phyloP scores from a whole-genome alignment of 2,329 filamentous ascomycete genomes.

The Diaporthe longicolla region DNA sequence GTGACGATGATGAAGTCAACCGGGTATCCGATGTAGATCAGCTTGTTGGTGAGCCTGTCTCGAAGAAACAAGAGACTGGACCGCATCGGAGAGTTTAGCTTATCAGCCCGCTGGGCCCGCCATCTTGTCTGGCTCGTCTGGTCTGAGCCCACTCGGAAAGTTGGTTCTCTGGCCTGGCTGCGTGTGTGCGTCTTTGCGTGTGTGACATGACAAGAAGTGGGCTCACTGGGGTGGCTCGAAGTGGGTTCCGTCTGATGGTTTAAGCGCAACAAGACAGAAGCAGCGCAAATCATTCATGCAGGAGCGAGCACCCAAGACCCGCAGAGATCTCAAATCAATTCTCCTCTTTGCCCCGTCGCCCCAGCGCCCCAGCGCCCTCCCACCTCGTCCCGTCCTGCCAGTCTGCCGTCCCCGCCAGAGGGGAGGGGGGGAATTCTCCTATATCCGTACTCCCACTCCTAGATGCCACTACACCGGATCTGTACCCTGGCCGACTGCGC shows the following conservation, averaged over 20 bases:
- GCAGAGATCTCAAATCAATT: slow-evolving; percentile 35
- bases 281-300: slow-evolving; percentile 32
- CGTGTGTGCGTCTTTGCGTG: neutral
- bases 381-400: slow-evolving; percentile 1
- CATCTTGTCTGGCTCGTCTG: slow-evolving; percentile 4
- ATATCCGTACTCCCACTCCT: neutral
- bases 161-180: neutral
- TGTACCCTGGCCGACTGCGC: neutral
- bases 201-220: slow-evolving; percentile 3
- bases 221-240: neutral
- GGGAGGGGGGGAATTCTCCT: slow-evolving; percentile 2
- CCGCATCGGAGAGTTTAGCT: slow-evolving; percentile 19
- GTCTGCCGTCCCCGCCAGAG: neutral
- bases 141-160: neutral
- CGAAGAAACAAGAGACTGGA: slow-evolving; percentile 30
- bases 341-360: slow-evolving; percentile 16
- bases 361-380: neutral
- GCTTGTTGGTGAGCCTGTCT: neutral
- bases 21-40: neutral
- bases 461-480: neutral
- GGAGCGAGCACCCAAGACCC: slow-evolving; percentile 5
- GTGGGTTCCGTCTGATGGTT: slow-evolving; percentile 18
- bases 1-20: neutral
- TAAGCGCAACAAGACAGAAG: slow-evolving; percentile 15
- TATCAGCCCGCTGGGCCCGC: slow-evolving; percentile 3